These are phyloP conservation scores for Leptoxyphium fumago DNA, from an alignment of 2,329 filamentous ascomycete genomes.

Conservation along the genomic window DNA sequence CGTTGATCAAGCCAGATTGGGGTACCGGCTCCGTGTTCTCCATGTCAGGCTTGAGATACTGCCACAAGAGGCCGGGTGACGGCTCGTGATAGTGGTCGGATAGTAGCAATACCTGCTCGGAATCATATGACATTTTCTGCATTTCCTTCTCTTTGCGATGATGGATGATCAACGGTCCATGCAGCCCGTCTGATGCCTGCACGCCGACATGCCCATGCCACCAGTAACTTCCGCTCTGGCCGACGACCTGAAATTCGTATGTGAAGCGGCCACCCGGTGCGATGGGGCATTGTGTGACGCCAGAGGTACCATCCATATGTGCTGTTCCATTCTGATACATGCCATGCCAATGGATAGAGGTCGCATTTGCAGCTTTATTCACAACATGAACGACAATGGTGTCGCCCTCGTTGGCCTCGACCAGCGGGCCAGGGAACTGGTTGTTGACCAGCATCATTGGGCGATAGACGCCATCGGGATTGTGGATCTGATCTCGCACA, in stretches of 20 bases:
- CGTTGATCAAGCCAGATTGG: slow-evolving; percentile 30
- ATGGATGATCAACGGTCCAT: slow-evolving; percentile 47
- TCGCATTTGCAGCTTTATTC: slow-evolving; percentile 43
- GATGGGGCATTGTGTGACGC: slow-evolving; percentile 49
- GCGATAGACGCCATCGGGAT: slow-evolving; percentile 40
- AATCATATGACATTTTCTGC: slow-evolving; percentile 27
- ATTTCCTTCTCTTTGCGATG: slow-evolving; percentile 29
- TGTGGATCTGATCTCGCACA: slow-evolving; percentile 41
- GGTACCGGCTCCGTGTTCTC: slow-evolving; percentile 43
- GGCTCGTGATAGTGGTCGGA: slow-evolving; percentile 54
- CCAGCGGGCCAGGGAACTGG: slow-evolving; percentile 25
- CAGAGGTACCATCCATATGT: slow-evolving; percentile 50
- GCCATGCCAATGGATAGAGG: slow-evolving; percentile 54
- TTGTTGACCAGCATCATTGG: slow-evolving; percentile 28
- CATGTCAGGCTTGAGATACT: slow-evolving; percentile 37
- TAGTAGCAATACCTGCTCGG: slow-evolving; percentile 48
- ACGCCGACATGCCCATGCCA: slow-evolving; percentile 49
- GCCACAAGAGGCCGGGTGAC: slow-evolving; percentile 32
- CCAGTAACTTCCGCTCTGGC: slow-evolving; percentile 35
- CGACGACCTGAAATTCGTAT: slow-evolving; percentile 45
- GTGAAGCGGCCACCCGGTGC: slow-evolving; percentile 40
- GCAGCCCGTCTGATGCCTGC: slow-evolving; percentile 45
- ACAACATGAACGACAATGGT: slow-evolving; percentile 49
- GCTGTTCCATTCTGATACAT: slow-evolving; percentile 55
- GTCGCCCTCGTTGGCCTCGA: slow-evolving; percentile 44